Evolutionary conservation across 441 rosid genomes (phyloP), one percentile per base, ranked within the genome.

Genomic region (Geranium incanum): DNA sequence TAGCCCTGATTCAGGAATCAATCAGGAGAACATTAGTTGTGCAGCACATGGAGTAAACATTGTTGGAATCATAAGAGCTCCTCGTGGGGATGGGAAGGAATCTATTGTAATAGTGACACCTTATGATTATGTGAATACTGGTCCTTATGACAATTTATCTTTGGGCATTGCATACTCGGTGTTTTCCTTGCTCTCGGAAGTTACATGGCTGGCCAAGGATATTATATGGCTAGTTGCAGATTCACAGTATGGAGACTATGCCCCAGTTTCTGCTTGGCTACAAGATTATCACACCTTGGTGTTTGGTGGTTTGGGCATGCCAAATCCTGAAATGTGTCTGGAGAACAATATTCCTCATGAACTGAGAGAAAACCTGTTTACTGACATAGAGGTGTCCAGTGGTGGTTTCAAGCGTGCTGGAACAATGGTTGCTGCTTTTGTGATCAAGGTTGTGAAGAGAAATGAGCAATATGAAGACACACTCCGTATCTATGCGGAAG

Each of bases 121-220:
- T 67, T 92, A 83, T 80, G 82, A 88, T 73, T 81, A 77, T 78
- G 39, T 69, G 63, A 88, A 78, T 77, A 86, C 80, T 76, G 84
- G 82, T 68, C 69, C 72, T 19, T 73, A 72, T 23, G 93, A 87
- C 72, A 76, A 80, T 67, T 75, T 90, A 74, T 88, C 99, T 76
- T 64, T 89, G 69, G 92, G 93, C 72, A 78, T 88, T 71, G 86
- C 83, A 4, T 88, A 83, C 76, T 78, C 94, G 0, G 87, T 90
- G 8, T 89, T 95, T 81, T 92, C 96, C 60, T 85, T 92, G 88
- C 94, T 92, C 69, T 69, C 82, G 60, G 83, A 81, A 80, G 97
- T 90, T 67, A 85, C 97, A 18, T 95, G 99, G 99, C 86, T 89
- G 70, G 94, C 97, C 76, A 92, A 92, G 81, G 97, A 95, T 83